phyloP scores from a whole-genome alignment of 139 green algal species.

The Chlorella sp. region DNA sequence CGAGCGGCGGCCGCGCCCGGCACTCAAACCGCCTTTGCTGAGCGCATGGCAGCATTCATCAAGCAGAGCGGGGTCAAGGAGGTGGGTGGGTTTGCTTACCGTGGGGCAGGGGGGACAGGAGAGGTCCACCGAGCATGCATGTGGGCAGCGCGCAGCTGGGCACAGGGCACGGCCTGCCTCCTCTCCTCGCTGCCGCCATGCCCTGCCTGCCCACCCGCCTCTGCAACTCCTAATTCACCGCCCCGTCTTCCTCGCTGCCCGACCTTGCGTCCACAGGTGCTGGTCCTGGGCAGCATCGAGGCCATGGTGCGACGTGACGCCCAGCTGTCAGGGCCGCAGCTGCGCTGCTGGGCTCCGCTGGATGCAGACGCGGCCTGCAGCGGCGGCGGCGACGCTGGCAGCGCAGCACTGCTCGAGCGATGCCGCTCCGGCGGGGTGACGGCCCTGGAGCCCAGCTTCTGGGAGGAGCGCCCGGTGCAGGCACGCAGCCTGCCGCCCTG shows the following conservation, averaged over 20 bases:
- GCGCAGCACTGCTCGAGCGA: neutral
- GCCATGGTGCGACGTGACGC: constrained; percentile 53
- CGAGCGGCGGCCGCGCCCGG: constrained; percentile 61
- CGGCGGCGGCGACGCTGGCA: too few species aligned
- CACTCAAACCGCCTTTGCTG: constrained; percentile 57
- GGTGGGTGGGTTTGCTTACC: constrained; percentile 14
- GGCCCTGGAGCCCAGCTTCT: constrained; percentile 46
- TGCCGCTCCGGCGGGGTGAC: constrained; percentile 14
- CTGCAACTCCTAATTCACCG: neutral
- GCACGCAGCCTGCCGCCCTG: constrained; percentile 65
- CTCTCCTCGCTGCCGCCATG: too few species aligned
- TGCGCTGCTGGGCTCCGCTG: constrained; percentile 38
- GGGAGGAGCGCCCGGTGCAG: constrained; percentile 39
- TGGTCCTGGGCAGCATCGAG: constrained; percentile 70
- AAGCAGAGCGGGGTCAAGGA: constrained; percentile 28
- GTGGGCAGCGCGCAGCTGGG: neutral
- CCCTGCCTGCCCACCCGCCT: neutral
- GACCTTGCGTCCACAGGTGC: constrained; percentile 20
- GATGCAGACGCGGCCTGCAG: too few species aligned
- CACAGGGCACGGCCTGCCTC: neutral
- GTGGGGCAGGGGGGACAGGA: neutral
- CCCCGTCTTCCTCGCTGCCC: neutral
- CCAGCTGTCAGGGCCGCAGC: constrained; percentile 61
- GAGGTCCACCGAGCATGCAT: neutral
- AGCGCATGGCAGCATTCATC: constrained; percentile 59